Percentiles rank a stretch among this genome's conserved stretches.
phyloP scores from a whole-genome alignment of 2,329 filamentous ascomycete genomes.

The Botrytis hyacinthi region DNA sequence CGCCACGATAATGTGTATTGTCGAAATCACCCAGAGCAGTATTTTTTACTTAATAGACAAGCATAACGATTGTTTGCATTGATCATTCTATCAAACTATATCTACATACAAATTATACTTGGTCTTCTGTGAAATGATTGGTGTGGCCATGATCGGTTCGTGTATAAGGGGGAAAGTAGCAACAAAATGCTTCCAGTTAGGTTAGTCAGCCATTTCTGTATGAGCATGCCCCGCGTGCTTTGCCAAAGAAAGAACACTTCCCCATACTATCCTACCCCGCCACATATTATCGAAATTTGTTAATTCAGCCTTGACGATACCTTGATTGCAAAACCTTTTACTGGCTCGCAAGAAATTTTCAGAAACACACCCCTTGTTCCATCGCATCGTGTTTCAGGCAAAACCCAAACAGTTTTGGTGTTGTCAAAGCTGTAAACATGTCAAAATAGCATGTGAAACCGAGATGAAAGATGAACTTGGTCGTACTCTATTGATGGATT shows the following conservation, averaged over 20 bases:
- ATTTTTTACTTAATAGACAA: neutral
- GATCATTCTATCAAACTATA: neutral
- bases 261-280: neutral
- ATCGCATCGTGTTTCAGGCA: constrained; percentile 4
- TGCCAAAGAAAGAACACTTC: neutral
- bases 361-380: neutral
- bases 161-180: neutral
- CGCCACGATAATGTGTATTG: neutral
- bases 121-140: neutral
- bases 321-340: neutral
- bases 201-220: neutral
- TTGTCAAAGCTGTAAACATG: neutral
- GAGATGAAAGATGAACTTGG: neutral
- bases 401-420: constrained; percentile 1
- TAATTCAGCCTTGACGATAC: neutral
- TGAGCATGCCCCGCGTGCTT: neutral
- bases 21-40: neutral
- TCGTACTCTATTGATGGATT: neutral
- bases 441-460: constrained; percentile 13
- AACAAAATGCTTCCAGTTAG: neutral
- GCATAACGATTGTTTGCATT: neutral
- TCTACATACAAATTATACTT: neutral
- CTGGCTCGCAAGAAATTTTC: constrained; percentile 2
- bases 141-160: neutral
- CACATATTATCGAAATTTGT: neutral